Base-by-base conservation (phyloP, 139 green algal genomes). In the Protoeuglena noctilucae region DNA sequence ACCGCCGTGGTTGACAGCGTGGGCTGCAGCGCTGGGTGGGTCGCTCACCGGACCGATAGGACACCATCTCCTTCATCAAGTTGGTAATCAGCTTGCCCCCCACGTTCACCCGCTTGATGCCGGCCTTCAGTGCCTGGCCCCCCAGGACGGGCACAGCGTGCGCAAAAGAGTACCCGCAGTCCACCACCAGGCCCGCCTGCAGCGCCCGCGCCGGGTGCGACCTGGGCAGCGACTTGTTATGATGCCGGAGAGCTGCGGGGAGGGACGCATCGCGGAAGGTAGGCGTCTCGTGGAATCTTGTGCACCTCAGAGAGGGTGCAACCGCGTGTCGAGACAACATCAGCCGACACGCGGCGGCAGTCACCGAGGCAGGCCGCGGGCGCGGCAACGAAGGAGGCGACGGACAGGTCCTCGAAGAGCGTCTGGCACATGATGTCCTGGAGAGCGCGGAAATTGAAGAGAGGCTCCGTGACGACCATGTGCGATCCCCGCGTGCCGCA, bases 81-180 rank as follows among this genome's bases (percentile, higher is more conserved):
- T 98, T 98, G 19, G 89, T 97, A 47, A 98, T 71, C n/a, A 75
- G 75, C 69, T 95, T 96, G 66, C 91, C 91, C 2, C 91, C 91
- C n/a, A 97, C 47, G 60, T 95, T 80, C 4, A 96, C 73, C n/a
- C 89, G 79, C 46, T 71, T 62, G 3, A 92, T 67, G 1, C 56
- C 85, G 17, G 21, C 25, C 16, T 21, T 6, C 17, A 89, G 26
- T 18, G 71, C 54, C 9, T 49, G 30, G 46, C 64, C 67, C 48
- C 73, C 72, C 34, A 79, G 79, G 19, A 65, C 40, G 23, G 70
- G 70, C 6, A 65, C 59, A 1, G 49, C 51, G 53, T 70, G 57
- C 48, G 62, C 67, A 31, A 70, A 70, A 16, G 70, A 82, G 60
- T 83, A 85, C 41, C 78, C 78, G 39, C 57, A 62, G 58, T 87